Percentiles rank a stretch among this genome's conserved stretches.
Evolutionary conservation across 1,284 basidiomycete genomes (phyloP).

Genomic region (Agaricales sp.): DNA sequence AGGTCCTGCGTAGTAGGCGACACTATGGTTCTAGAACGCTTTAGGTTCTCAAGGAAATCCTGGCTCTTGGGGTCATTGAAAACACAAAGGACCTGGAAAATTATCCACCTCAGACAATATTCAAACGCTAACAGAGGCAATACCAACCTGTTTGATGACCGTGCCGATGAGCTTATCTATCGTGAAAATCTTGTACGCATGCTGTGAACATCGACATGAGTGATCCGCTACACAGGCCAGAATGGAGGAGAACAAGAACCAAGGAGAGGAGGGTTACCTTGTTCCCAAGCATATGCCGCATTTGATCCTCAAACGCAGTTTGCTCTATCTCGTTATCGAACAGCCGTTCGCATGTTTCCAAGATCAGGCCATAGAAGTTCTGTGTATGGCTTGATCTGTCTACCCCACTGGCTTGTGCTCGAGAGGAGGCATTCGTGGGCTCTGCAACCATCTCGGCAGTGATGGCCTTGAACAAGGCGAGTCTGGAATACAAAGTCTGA

Average conservation of each 20-base stretch:
- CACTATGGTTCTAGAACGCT: constrained; percentile 61
- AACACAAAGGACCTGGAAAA: constrained; percentile 61
- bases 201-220: constrained; percentile 23
- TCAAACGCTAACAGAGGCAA: constrained; percentile 8
- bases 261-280: constrained; percentile 30
- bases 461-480: constrained; percentile 69
- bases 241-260: constrained; percentile 1
- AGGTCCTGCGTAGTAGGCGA: constrained; percentile 72
- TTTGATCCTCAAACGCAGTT: constrained; percentile 81
- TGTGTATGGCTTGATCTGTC: constrained; percentile 13
- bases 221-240: background rate
- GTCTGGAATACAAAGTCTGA: constrained; percentile 81
- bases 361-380: constrained; percentile 76
- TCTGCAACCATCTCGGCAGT: constrained; percentile 38
- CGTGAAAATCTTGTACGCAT: constrained; percentile 82
- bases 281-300: constrained; percentile 86
- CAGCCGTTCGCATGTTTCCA: constrained; percentile 82
- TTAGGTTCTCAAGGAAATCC: constrained; percentile 74
- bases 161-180: constrained; percentile 86
- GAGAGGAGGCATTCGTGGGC: constrained; percentile 18
- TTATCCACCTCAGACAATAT: constrained; percentile 4
- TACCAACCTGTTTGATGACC: constrained; percentile 74
- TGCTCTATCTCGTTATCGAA: constrained; percentile 93
- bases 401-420: constrained; percentile 14
- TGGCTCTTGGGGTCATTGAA: constrained; percentile 77